Conservation (phyloP, 139 green algal genomes). For the Prasinococcaceae sp. region DNA sequence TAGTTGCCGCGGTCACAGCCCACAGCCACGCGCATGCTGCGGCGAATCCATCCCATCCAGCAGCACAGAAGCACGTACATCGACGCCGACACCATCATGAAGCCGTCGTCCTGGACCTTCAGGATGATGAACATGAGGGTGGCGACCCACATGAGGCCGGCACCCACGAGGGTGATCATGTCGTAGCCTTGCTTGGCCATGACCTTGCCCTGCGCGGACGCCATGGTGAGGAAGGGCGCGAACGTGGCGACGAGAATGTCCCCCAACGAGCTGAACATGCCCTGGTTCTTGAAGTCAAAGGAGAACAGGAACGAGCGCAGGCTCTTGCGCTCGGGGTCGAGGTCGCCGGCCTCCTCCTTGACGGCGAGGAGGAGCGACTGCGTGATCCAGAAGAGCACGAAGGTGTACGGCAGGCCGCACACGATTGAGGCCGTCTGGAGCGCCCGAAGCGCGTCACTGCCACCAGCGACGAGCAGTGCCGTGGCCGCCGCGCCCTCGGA, state of each 20-base stretch:
- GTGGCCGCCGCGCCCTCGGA: constrained; percentile 18
- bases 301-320: neutral
- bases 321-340: neutral
- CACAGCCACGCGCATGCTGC: too few species aligned
- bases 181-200: neutral
- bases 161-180: too few species aligned
- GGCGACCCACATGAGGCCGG: too few species aligned
- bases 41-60: neutral
- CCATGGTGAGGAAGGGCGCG: neutral
- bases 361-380: constrained; percentile 1
- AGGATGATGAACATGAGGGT: neutral
- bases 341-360: constrained; percentile 1
- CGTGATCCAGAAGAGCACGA: constrained; percentile 16
- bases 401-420: constrained; percentile 24
- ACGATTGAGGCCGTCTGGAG: constrained; percentile 21
- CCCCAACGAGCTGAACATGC: neutral
- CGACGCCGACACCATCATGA: neutral
- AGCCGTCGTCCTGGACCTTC: neutral
- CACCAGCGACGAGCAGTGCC: constrained; percentile 10
- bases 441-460: neutral
- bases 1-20: too few species aligned
- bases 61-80: neutral
- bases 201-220: neutral
- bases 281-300: neutral
- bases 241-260: neutral